These are phyloP conservation scores for Pyricularia sp. DNA, from an alignment of 2,329 filamentous ascomycete species.

Conservation along the genomic window DNA sequence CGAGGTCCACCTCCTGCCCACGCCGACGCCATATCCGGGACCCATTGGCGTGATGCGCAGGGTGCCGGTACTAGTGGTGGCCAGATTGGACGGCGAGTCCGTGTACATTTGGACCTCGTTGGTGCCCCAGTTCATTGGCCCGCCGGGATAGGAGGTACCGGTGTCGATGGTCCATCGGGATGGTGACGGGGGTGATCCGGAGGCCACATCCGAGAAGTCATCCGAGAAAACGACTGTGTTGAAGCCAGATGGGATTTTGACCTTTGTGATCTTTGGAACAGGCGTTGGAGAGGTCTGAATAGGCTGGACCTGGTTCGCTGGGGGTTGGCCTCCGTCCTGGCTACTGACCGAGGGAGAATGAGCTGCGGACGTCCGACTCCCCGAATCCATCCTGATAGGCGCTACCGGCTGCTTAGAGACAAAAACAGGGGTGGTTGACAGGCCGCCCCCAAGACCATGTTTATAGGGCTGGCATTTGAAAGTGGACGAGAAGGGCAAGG, in stretches of 20 bases:
- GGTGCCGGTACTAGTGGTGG: slow-evolving; percentile 20
- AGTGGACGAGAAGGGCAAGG: too few relatives aligned
- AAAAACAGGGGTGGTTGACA: not conserved
- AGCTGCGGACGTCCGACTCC: not conserved
- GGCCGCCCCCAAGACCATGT: not conserved
- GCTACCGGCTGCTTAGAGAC: not conserved
- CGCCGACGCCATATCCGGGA: slow-evolving; percentile 8
- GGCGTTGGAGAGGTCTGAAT: not conserved
- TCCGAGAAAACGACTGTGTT: slow-evolving; percentile 11
- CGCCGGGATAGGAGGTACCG: slow-evolving; percentile 31
- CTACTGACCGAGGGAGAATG: not conserved
- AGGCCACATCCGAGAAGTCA: slow-evolving; percentile 15
- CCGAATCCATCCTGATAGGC: not conserved
- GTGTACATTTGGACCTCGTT: slow-evolving; percentile 67
- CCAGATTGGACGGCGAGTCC: slow-evolving; percentile 41
- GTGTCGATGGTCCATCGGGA: slow-evolving; percentile 30
- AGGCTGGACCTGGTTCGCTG: not conserved
- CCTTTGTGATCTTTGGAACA: not conserved
- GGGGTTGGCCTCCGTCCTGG: not conserved
- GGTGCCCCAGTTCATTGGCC: slow-evolving; percentile 37
- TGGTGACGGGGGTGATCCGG: slow-evolving; percentile 18
- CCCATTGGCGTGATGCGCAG: slow-evolving; percentile 21
- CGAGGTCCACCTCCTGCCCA: slow-evolving; percentile 26
- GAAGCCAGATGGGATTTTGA: slow-evolving; percentile 7
- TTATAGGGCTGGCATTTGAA: not conserved